phyloP scores from a whole-genome alignment of 495 filamentous ascomycete species.

The Penicillium argentinense region DNA sequence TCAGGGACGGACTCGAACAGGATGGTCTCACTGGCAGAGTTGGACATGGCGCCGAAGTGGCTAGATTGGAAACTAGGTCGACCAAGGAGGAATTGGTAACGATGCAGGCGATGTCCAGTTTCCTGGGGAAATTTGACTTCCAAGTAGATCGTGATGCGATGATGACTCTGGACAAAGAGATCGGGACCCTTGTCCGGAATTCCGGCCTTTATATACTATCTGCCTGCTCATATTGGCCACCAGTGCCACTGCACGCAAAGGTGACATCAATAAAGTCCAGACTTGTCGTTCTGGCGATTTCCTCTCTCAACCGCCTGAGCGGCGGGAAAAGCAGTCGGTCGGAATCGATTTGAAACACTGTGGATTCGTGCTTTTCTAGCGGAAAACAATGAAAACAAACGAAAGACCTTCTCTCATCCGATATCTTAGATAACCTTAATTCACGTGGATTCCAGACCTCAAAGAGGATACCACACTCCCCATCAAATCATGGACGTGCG shows the following conservation, averaged over 20 bases:
- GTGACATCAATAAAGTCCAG: conserved; percentile 7
- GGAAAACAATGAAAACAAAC: too few relatives aligned
- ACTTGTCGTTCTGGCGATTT: not conserved
- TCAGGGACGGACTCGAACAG: not conserved
- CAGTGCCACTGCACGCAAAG: not conserved
- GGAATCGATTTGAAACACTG: too few relatives aligned
- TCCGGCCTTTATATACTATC: conserved; percentile 11
- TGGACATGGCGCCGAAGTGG: not conserved
- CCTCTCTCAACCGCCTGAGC: too few relatives aligned
- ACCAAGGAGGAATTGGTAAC: not conserved
- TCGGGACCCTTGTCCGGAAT: conserved; percentile 11
- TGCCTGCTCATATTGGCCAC: not conserved
- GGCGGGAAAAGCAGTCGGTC: too few relatives aligned
- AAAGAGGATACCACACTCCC: too few relatives aligned
- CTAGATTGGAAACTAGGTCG: not conserved
- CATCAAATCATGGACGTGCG: too few relatives aligned
- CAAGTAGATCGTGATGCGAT: not conserved
- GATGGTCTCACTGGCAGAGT: not conserved
- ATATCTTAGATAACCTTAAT: too few relatives aligned
- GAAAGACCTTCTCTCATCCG: too few relatives aligned
- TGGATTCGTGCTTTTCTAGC: too few relatives aligned
- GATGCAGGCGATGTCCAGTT: not conserved
- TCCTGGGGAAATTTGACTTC: not conserved
- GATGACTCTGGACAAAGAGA: not conserved
- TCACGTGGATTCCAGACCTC: too few relatives aligned